Evolutionary conservation across 164 flowering plant genomes (phyloP).

Genomic region (Piper longum): DNA sequence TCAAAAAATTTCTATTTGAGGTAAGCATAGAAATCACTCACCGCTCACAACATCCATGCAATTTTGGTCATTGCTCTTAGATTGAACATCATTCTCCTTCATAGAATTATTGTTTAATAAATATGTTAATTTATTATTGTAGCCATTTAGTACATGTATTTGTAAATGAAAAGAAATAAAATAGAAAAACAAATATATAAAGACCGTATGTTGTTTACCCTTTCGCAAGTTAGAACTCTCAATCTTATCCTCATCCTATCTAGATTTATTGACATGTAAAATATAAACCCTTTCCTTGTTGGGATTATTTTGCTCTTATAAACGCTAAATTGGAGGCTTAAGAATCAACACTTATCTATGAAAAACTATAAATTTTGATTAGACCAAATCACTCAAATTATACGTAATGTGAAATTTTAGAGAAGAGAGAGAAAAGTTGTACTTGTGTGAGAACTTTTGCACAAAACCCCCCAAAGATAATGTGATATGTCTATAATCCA

Average conservation of each 20-base stretch:
- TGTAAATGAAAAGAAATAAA: neutral
- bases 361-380: neutral
- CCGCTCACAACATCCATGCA: neutral
- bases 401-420: neutral
- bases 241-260: slow-evolving; percentile 1
- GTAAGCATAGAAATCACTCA: neutral
- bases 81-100: neutral
- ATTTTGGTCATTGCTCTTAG: neutral
- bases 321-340: slow-evolving; percentile 7
- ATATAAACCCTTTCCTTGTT: slow-evolving; percentile 5
- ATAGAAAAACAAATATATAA: no score
- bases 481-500: no score
- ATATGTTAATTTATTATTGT: no score
- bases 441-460: neutral
- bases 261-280: slow-evolving; percentile 7
- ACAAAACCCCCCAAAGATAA: neutral
- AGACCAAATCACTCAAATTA: neutral
- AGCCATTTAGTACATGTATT: neutral
- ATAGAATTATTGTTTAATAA: no score
- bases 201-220: neutral
- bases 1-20: neutral
- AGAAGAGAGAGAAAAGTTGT: neutral
- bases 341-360: slow-evolving; percentile 28
- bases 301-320: slow-evolving; percentile 4
- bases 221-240: neutral